Percentiles rank a stretch among this genome's conserved stretches.
These are phyloP conservation scores for Astrothelium subdiscretum DNA, from an alignment of 495 filamentous ascomycete species.

Conservation along the genomic window DNA sequence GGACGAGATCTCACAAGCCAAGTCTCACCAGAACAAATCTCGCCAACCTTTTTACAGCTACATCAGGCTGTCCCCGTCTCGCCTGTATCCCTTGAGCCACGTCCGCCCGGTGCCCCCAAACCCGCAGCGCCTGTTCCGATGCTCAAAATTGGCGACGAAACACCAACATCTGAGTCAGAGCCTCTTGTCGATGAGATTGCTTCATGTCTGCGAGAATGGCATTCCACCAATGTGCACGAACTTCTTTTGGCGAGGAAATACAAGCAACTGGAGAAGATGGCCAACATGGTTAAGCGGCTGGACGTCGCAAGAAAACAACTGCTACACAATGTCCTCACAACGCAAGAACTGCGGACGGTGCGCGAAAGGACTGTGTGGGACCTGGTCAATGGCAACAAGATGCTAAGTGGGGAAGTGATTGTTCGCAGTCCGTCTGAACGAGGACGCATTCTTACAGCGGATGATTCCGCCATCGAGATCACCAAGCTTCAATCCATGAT, in stretches of 20 bases:
- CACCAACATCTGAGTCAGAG: constrained; percentile 73
- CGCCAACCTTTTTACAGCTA: constrained; percentile 11
- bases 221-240: constrained; percentile 92
- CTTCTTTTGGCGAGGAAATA: constrained; percentile 77
- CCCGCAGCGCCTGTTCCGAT: constrained; percentile 90
- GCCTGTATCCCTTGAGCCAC: constrained; percentile 24
- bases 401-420: constrained; percentile 83
- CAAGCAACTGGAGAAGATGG: constrained; percentile 65
- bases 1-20: constrained; percentile 13
- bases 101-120: constrained; percentile 54
- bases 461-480: constrained; percentile 87
- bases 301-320: constrained; percentile 80
- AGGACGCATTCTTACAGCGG: constrained; percentile 78
- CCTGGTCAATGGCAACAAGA: constrained; percentile 83
- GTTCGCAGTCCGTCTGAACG: constrained; percentile 74
- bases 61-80: constrained; percentile 17
- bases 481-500: constrained; percentile 88
- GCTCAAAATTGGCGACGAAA: constrained; percentile 95
- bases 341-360: constrained; percentile 60
- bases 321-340: constrained; percentile 82
- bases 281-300: constrained; percentile 62
- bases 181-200: constrained; percentile 96
- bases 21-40: constrained; percentile 1
- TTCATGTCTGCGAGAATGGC: constrained; percentile 93
- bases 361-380: constrained; percentile 90